Evolutionary conservation across 2,329 filamentous ascomycete genomes (phyloP), one percentile per base, ranked within the genome.

Genomic region (Didymella lethalis): DNA sequence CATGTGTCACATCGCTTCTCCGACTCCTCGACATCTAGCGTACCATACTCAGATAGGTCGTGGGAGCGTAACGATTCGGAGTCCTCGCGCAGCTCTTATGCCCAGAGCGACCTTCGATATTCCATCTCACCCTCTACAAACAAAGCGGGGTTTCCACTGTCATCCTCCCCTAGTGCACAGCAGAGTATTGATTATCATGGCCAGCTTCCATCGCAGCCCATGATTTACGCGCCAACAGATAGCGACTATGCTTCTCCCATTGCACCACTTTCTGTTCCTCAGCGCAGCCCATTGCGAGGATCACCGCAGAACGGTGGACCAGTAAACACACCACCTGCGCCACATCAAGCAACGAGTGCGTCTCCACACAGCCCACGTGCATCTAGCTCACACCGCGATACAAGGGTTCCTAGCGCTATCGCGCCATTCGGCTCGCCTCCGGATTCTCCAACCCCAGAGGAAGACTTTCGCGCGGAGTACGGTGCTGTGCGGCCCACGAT

Each of bases 41-140:
- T 73, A 7, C 53, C 59, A 12, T 67, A 65, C 31, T 76, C 73
- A 7, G 66, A 74, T 8, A 32, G 63, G 11, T 73, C 72, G 3
- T 53, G 74, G 14, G 66, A 70, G 48, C 68, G 66, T 28, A 58
- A 70, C 48, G 65, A 65, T 48, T 74, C 73, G 0, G 65, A 50
- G 36, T 70, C 70, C 2, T 73, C 72, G 8, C 62, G 64, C 49
- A 67, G 55, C 20, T 72, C 71, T 26, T 63, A 53, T 18, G 52
- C 40, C 20, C 57, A 54, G 32, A 52, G 36, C n/a, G 52, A 55
- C 11, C 54, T 34, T 34, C 58, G 41, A 3, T 43, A 36, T 47
- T 50, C 50, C 28, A 0, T 51, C 28, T 62, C 55, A 10, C 44
- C 56, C 2, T 41, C 43, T 20, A 7, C 38, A 12, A 45, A 31